phyloP scores from a whole-genome alignment of 768 basidiomycete genomes.

The Lactifluus subvellereus region DNA sequence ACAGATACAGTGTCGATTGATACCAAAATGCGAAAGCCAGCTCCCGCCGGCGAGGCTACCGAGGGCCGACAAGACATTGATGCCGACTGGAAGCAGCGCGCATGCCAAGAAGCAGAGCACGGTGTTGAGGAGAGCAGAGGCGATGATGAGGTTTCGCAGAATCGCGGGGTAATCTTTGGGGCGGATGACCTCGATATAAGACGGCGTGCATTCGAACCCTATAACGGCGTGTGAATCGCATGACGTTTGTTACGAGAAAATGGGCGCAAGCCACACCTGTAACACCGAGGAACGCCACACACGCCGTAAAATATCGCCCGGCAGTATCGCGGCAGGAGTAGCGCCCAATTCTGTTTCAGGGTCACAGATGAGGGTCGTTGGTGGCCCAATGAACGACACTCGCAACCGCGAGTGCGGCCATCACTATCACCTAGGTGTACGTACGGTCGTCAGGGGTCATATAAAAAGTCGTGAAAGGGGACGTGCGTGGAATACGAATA shows the following conservation, averaged over 20 bases:
- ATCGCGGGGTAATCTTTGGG: constrained; percentile 20
- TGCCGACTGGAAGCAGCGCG: constrained; percentile 12
- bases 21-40: constrained; percentile 21
- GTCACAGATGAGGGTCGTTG: constrained; percentile 17
- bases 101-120: constrained; percentile 18
- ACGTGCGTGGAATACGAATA: constrained; percentile 23
- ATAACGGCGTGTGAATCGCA: neutral
- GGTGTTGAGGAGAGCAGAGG: constrained; percentile 19
- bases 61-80: constrained; percentile 22
- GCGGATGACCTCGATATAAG: constrained; percentile 22
- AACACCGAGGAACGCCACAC: constrained; percentile 23
- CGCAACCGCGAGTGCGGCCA: constrained; percentile 16
- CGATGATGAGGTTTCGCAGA: constrained; percentile 20
- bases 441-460: neutral
- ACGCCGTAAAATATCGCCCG: constrained; percentile 25
- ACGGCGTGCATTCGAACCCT: constrained; percentile 25
- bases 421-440: constrained; percentile 9
- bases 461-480: neutral
- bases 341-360: constrained; percentile 18
- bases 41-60: constrained; percentile 14
- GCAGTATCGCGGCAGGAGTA: no score
- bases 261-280: constrained; percentile 13
- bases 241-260: neutral
- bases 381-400: constrained; percentile 18
- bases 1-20: constrained; percentile 20